Conservation (phyloP, 73 alveolate species). For the Stentor coeruleus region DNA sequence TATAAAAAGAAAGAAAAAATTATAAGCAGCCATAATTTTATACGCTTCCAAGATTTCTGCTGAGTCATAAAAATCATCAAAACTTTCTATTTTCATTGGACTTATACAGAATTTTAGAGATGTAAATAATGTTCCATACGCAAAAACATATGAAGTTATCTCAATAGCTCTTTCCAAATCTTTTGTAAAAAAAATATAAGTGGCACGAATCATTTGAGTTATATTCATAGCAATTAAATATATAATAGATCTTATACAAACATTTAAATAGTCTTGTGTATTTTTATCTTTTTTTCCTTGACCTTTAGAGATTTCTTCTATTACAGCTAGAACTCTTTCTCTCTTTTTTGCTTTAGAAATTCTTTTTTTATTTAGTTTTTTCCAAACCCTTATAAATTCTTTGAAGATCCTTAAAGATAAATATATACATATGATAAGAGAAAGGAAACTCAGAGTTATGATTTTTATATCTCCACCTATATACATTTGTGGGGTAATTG, state of each 20-base stretch:
- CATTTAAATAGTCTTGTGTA: background rate
- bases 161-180: background rate
- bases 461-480: background rate
- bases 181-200: too few relatives aligned
- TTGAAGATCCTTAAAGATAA: too few relatives aligned
- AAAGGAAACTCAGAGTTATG: background rate
- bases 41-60: background rate
- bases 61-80: background rate
- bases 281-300: too few relatives aligned
- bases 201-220: background rate
- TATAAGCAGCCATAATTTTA: background rate
- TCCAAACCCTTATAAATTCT: background rate
- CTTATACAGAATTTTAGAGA: background rate
- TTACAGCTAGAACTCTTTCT: too few relatives aligned
- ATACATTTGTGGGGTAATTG: background rate
- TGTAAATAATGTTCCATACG: background rate
- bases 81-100: too few relatives aligned
- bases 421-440: background rate
- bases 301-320: background rate
- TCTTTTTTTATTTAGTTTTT: background rate
- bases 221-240: background rate
- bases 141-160: background rate
- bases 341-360: too few relatives aligned
- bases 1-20: too few relatives aligned
- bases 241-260: too few relatives aligned